Evolutionary conservation across 768 basidiomycete species (phyloP).

Genomic region (Lepiota brunneoincarnata): DNA sequence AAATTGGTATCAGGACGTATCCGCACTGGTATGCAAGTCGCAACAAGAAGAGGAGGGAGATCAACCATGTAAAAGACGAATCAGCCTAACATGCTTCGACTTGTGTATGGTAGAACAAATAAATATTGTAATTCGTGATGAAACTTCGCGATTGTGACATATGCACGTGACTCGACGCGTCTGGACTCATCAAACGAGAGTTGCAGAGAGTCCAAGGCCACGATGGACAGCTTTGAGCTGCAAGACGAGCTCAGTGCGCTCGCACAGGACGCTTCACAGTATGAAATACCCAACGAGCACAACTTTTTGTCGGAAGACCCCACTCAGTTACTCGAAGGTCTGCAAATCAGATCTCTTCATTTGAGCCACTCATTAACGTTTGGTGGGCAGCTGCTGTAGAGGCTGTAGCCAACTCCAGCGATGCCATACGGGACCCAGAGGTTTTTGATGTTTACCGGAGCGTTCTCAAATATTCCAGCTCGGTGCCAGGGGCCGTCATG

Average conservation of each 20-base stretch:
- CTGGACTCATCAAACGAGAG: neutral
- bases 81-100: neutral
- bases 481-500: constrained; percentile 64
- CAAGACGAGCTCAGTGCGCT: constrained; percentile 74
- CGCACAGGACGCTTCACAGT: constrained; percentile 50
- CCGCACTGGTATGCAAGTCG: neutral
- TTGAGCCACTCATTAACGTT: neutral
- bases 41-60: too few relatives aligned
- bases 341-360: constrained; percentile 14
- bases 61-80: too few relatives aligned
- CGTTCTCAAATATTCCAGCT: constrained; percentile 71
- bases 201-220: constrained; percentile 15
- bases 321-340: constrained; percentile 57
- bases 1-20: neutral
- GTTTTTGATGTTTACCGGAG: constrained; percentile 83
- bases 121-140: neutral
- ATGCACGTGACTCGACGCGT: constrained; percentile 1
- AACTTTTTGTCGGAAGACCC: constrained; percentile 59
- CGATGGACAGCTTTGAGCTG: constrained; percentile 60
- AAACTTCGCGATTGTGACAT: neutral
- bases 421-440: constrained; percentile 62
- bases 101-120: neutral
- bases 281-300: constrained; percentile 68
- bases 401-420: constrained; percentile 72
- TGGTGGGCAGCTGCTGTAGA: constrained; percentile 66